phyloP scores from a whole-genome alignment of 2,329 filamentous ascomycete species.

The Hypomyces rosellus region DNA sequence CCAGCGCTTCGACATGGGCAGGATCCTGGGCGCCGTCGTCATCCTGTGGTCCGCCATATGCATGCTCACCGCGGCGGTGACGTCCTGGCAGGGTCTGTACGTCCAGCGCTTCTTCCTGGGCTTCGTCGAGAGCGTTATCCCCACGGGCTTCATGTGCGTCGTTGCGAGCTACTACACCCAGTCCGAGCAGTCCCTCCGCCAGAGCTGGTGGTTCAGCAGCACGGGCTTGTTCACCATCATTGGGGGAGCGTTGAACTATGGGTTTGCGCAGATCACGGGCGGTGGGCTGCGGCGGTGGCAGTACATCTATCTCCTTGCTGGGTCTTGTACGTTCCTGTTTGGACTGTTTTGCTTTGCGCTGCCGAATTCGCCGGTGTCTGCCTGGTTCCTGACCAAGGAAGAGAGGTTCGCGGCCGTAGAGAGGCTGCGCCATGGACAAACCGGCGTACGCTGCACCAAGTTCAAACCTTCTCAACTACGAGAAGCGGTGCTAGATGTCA shows the following conservation, averaged over 20 bases:
- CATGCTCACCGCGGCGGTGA: slow-evolving; percentile 62
- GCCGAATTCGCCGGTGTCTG: slow-evolving; percentile 58
- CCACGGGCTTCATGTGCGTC: slow-evolving; percentile 61
- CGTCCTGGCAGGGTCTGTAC: slow-evolving; percentile 56
- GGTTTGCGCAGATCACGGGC: slow-evolving; percentile 55
- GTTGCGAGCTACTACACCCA: slow-evolving; percentile 59
- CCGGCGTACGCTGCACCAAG: slow-evolving; percentile 53
- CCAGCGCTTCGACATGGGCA: slow-evolving; percentile 61
- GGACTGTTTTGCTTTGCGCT: slow-evolving; percentile 59
- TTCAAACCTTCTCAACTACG: slow-evolving; percentile 54
- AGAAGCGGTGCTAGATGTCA: slow-evolving; percentile 53
- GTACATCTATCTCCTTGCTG: slow-evolving; percentile 64
- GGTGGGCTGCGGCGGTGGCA: slow-evolving; percentile 57
- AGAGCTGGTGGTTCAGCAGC: slow-evolving; percentile 61
- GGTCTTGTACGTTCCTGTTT: slow-evolving; percentile 56
- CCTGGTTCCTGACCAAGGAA: slow-evolving; percentile 60
- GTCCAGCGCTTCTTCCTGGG: slow-evolving; percentile 60
- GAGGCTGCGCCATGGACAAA: slow-evolving; percentile 55
- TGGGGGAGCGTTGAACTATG: slow-evolving; percentile 60
- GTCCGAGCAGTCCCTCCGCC: slow-evolving; percentile 55
- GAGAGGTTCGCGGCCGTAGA: slow-evolving; percentile 61
- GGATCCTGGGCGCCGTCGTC: slow-evolving; percentile 56
- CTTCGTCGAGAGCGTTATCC: slow-evolving; percentile 58
- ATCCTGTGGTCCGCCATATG: slow-evolving; percentile 62
- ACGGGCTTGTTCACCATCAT: slow-evolving; percentile 57